phyloP scores from a whole-genome alignment of 257 asterid species.

The Forsythia viridissima region DNA sequence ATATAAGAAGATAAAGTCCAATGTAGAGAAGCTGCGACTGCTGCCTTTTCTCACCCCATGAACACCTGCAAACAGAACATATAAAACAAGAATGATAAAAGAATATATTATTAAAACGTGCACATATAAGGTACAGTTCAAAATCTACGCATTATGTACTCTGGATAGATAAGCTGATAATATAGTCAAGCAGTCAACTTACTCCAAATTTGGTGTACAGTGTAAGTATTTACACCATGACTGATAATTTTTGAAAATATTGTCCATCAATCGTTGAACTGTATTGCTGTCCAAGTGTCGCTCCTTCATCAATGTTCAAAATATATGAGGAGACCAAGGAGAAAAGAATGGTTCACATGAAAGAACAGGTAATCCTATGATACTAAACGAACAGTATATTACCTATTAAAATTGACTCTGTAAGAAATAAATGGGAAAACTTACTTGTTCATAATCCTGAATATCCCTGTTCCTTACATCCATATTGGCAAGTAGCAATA shows the following conservation, averaged over 20 bases:
- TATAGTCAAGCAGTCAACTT: constrained; percentile 41
- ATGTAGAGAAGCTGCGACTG: constrained; percentile 93
- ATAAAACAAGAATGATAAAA: constrained; percentile 8
- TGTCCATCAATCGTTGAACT: constrained; percentile 64
- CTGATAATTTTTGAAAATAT: constrained; percentile 74
- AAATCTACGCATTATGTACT: neutral
- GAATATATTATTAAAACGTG: constrained; percentile 9
- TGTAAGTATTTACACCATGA: constrained; percentile 93
- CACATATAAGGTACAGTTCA: neutral
- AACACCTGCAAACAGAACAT: constrained; percentile 53
- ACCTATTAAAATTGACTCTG: constrained; percentile 17
- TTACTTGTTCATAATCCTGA: constrained; percentile 58
- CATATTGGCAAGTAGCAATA: constrained; percentile 91
- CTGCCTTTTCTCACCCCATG: constrained; percentile 53
- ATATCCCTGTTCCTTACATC: constrained; percentile 71
- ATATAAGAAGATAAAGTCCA: constrained; percentile 92
- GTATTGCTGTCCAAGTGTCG: constrained; percentile 73
- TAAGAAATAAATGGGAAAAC: constrained; percentile 22
- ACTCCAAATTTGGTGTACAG: constrained; percentile 61
- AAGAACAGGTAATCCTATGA: constrained; percentile 15
- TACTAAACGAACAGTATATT: neutral
- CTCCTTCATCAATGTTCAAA: constrained; percentile 15
- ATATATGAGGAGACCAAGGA: constrained; percentile 16
- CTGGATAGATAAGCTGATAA: constrained; percentile 16
- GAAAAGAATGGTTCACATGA: constrained; percentile 7